A percentile compares a stretch with the other conserved stretches of the same genome.
These are phyloP conservation scores for Mucor sp. DNA, from an alignment of 371 early-diverging fungal species.

Conservation along the genomic window DNA sequence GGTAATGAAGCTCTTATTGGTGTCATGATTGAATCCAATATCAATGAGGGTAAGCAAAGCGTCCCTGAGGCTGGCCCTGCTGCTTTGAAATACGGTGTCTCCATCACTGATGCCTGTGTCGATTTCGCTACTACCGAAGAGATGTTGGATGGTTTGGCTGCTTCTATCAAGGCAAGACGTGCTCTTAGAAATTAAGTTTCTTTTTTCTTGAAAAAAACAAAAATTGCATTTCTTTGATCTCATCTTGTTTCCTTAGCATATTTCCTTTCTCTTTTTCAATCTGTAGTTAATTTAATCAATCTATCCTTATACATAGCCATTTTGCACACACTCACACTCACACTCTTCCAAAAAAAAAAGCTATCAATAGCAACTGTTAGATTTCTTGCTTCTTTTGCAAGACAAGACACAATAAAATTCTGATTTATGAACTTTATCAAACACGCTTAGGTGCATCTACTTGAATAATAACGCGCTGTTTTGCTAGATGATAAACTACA, in stretches of 20 bases:
- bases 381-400: too few relatives aligned
- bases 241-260: background rate
- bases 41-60: conserved; percentile 83
- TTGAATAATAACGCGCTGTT: too few relatives aligned
- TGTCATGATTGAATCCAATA: conserved; percentile 94
- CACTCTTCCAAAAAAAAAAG: too few relatives aligned
- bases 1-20: conserved; percentile 80
- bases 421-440: too few relatives aligned
- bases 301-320: background rate
- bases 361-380: too few relatives aligned
- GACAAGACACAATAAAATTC: too few relatives aligned
- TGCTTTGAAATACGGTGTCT: conserved; percentile 77
- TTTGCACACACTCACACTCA: background rate
- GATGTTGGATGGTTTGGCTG: conserved; percentile 69
- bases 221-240: background rate
- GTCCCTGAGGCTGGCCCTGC: conserved; percentile 68
- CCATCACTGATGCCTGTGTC: conserved; percentile 87
- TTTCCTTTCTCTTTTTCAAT: background rate
- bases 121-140: conserved; percentile 75
- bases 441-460: too few relatives aligned
- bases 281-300: background rate
- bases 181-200: conserved; percentile 13
- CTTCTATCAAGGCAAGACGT: conserved; percentile 60
- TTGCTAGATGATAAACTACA: too few relatives aligned
- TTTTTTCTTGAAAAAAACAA: background rate